These are phyloP conservation scores for Isoetes taiwanensis DNA, from an alignment of 75 land plant species.

Conservation along the genomic window DNA sequence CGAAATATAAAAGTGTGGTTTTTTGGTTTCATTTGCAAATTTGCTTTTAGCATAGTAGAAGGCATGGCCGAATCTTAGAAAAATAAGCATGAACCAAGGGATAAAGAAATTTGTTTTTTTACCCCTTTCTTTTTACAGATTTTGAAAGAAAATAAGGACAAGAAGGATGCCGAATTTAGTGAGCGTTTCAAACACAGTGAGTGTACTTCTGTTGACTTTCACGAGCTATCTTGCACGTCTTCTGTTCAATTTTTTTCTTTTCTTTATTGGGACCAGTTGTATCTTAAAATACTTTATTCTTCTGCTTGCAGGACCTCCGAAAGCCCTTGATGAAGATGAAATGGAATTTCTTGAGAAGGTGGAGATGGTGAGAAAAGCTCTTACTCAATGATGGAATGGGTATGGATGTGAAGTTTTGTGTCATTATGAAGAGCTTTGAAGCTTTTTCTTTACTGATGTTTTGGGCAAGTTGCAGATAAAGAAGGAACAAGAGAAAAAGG, in stretches of 20 bases:
- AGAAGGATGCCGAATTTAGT: conserved; percentile 73
- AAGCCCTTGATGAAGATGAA: conserved; percentile 96
- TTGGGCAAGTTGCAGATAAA: conserved; percentile 40
- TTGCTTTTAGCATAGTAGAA: too few species aligned
- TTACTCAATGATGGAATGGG: conserved; percentile 6
- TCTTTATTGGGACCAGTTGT: too few species aligned
- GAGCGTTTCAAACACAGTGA: conserved; percentile 89
- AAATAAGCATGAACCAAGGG: too few species aligned
- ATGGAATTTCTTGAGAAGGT: conserved; percentile 81
- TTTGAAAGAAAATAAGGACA: conserved; percentile 83
- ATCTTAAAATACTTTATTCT: too few species aligned
- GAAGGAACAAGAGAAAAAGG: conserved; percentile 47
- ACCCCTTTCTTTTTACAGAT: too few species aligned
- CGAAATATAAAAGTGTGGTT: too few species aligned
- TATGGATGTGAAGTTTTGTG: neutral
- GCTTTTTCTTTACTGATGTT: conserved; percentile 15
- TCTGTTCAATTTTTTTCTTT: too few species aligned
- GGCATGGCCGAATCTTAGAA: too few species aligned
- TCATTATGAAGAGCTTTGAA: conserved; percentile 5
- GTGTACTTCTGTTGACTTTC: too few species aligned
- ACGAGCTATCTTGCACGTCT: too few species aligned
- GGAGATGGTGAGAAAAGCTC: conserved; percentile 75
- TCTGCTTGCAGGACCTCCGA: conserved; percentile 65
- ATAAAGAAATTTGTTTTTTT: too few species aligned
- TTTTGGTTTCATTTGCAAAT: too few species aligned